A percentile compares a stretch with the other conserved stretches of the same genome.
phyloP scores from a whole-genome alignment of 2,329 filamentous ascomycete species.

The Incumbomyces delicatus region DNA sequence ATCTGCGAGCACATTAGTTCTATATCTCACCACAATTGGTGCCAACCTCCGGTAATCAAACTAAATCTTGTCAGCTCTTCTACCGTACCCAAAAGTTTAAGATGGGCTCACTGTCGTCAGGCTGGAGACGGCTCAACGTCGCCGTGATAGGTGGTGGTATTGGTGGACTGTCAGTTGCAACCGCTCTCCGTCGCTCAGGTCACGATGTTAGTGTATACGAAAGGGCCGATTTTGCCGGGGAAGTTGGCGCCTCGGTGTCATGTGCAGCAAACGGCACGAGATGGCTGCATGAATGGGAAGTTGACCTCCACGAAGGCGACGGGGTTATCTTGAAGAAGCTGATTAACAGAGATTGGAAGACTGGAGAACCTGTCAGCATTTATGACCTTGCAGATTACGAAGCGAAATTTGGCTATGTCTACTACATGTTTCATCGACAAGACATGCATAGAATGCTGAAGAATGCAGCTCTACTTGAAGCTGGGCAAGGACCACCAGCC shows the following conservation, averaged over 20 bases:
- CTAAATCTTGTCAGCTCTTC: no score
- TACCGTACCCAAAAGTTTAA: no score
- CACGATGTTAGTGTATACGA: slow-evolving; percentile 56
- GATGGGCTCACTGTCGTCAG: neutral
- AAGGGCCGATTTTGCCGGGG: slow-evolving; percentile 54
- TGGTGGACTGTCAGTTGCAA: slow-evolving; percentile 43
- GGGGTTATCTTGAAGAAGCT: slow-evolving; percentile 56
- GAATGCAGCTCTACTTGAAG: slow-evolving; percentile 45
- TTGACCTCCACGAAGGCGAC: slow-evolving; percentile 54
- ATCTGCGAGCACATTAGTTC: no score
- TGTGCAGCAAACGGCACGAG: slow-evolving; percentile 61
- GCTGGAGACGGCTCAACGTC: slow-evolving; percentile 39
- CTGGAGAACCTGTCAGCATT: slow-evolving; percentile 54
- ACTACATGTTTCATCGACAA: slow-evolving; percentile 62
- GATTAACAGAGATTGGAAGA: slow-evolving; percentile 62
- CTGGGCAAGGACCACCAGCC: slow-evolving; percentile 46
- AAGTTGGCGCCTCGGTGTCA: slow-evolving; percentile 58
- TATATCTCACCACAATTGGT: no score
- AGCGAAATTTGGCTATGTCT: slow-evolving; percentile 53
- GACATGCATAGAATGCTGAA: slow-evolving; percentile 60
- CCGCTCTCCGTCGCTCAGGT: slow-evolving; percentile 44
- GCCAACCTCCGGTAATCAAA: no score
- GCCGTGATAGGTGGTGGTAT: slow-evolving; percentile 45
- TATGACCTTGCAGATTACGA: slow-evolving; percentile 58
- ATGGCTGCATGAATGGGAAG: slow-evolving; percentile 60